Evolutionary conservation across 352 stramenopile genomes (phyloP).

Genomic region (Hyaloperonospora arabidopsidis): DNA sequence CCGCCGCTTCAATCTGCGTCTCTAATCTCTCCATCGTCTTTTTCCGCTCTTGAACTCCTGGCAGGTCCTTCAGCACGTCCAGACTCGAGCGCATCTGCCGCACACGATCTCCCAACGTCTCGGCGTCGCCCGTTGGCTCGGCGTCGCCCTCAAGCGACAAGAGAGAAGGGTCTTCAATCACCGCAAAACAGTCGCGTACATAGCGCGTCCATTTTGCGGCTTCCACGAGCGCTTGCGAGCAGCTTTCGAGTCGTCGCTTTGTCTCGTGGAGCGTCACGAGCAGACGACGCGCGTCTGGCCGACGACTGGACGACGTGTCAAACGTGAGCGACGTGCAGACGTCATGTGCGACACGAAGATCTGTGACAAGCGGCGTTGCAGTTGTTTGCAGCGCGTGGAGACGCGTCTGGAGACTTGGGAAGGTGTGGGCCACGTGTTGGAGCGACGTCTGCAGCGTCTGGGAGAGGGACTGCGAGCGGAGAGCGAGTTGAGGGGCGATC

Average conservation of each 20-base stretch:
- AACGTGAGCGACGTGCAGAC: conserved; percentile 16
- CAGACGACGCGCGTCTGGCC: conserved; percentile 33
- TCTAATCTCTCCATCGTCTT: conserved; percentile 48
- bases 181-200: conserved; percentile 41
- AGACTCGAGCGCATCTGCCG: conserved; percentile 58
- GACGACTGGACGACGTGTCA: not conserved
- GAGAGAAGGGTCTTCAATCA: conserved; percentile 35
- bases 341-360: conserved; percentile 37
- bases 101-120: conserved; percentile 40
- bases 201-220: conserved; percentile 60
- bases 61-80: conserved; percentile 52
- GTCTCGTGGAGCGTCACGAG: conserved; percentile 64
- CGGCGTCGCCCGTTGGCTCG: conserved; percentile 3
- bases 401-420: conserved; percentile 45
- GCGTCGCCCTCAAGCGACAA: conserved; percentile 14
- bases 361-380: conserved; percentile 32
- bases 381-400: conserved; percentile 41
- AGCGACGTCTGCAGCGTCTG: conserved; percentile 48
- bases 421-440: conserved; percentile 47
- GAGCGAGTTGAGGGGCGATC: conserved; percentile 39
- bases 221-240: conserved; percentile 61
- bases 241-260: conserved; percentile 54
- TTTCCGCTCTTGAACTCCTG: conserved; percentile 44
- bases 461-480: conserved; percentile 55
- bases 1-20: conserved; percentile 42